These are phyloP conservation scores for Albatrellus sp. DNA, from an alignment of 1,284 basidiomycete genomes.

Conservation along the genomic window DNA sequence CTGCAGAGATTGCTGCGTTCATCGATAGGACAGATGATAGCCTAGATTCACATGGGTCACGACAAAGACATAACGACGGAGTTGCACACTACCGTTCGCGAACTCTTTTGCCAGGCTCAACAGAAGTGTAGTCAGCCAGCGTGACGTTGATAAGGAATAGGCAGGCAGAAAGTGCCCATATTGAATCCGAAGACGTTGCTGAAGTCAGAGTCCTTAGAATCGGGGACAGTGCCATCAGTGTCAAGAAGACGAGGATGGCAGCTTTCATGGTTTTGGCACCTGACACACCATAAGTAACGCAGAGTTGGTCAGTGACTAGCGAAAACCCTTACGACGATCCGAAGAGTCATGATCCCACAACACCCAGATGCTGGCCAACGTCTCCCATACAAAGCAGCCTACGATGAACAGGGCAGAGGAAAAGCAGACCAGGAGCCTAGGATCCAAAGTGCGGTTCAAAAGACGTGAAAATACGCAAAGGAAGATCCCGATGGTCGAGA, in stretches of 20 bases:
- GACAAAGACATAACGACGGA: conserved; percentile 7
- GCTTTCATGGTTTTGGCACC: conserved; percentile 60
- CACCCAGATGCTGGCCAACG: conserved; percentile 26
- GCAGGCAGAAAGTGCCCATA: conserved; percentile 79
- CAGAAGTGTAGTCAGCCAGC: conserved; percentile 52
- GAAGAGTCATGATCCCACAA: background rate
- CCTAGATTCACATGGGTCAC: conserved; percentile 27
- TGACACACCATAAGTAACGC: conserved; percentile 16
- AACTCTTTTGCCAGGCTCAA: conserved; percentile 17
- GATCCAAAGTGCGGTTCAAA: conserved; percentile 49
- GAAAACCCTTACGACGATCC: conserved; percentile 20
- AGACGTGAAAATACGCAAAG: conserved; percentile 70
- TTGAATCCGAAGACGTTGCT: conserved; percentile 91
- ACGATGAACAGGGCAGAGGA: conserved; percentile 47
- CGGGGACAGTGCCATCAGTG: conserved; percentile 83
- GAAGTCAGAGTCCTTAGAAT: conserved; percentile 87
- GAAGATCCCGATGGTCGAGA: conserved; percentile 74
- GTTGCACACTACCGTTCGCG: conserved; percentile 25
- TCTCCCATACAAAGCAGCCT: conserved; percentile 54
- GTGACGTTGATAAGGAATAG: conserved; percentile 54
- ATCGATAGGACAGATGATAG: conserved; percentile 85
- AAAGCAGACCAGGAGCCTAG: conserved; percentile 57
- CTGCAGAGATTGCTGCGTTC: conserved; percentile 90
- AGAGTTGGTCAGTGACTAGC: background rate
- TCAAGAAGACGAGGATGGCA: conserved; percentile 77